Conservation (phyloP, 192 early-diverging fungal genomes). For the Mortierella alpina region DNA sequence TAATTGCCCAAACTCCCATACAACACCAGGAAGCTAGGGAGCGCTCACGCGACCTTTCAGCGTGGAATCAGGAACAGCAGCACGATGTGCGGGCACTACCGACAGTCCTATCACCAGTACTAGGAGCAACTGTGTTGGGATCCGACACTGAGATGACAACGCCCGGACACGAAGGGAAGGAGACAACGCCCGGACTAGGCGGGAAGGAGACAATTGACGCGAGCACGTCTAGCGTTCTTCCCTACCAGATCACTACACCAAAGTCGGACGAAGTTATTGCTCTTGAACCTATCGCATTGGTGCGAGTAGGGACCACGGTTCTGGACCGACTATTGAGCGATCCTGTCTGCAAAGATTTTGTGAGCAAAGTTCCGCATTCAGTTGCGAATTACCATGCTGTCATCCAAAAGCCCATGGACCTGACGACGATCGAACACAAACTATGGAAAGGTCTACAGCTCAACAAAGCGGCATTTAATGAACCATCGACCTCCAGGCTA, state of each 20-base stretch:
- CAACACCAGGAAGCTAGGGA: too few species aligned
- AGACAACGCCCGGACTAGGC: too few species aligned
- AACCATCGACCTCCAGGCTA: background rate
- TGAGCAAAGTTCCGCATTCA: slow-evolving; percentile 53
- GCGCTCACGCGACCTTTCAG: too few species aligned
- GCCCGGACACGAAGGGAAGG: too few species aligned
- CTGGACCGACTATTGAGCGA: slow-evolving; percentile 25
- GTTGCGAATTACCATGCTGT: slow-evolving; percentile 57
- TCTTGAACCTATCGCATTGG: slow-evolving; percentile 27
- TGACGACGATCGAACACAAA: slow-evolving; percentile 63
- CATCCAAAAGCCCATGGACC: slow-evolving; percentile 65
- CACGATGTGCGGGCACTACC: too few species aligned
- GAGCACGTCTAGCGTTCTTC: slow-evolving; percentile 2
- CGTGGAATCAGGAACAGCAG: too few species aligned
- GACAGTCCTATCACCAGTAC: too few species aligned
- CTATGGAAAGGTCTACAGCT: slow-evolving; percentile 55
- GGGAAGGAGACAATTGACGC: too few species aligned
- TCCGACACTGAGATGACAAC: too few species aligned
- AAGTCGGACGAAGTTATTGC: background rate
- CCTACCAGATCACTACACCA: background rate
- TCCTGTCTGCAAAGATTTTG: slow-evolving; percentile 37
- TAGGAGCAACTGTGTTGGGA: too few species aligned
- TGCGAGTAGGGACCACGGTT: slow-evolving; percentile 26
- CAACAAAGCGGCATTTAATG: background rate
- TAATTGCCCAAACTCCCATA: too few species aligned